phyloP scores from a whole-genome alignment of 1,284 basidiomycete genomes.

The Malassezia brasiliensis region DNA sequence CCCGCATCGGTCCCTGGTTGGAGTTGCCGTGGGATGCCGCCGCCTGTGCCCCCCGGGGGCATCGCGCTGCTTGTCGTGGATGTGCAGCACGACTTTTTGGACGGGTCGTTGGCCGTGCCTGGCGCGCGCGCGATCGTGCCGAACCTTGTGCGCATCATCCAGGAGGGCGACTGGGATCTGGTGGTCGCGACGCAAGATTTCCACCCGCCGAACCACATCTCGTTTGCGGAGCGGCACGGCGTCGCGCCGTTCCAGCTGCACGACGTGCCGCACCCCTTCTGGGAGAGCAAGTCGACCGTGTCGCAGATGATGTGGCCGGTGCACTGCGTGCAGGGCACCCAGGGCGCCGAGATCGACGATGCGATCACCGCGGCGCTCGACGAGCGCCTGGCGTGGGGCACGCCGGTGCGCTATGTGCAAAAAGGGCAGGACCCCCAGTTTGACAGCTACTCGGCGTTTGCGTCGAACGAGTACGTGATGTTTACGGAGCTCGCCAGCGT shows the following conservation, averaged over 20 bases:
- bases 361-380: conserved; percentile 47
- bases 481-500: conserved; percentile 19
- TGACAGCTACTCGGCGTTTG: conserved; percentile 56
- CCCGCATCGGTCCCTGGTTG: background rate
- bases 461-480: conserved; percentile 13
- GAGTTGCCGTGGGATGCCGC: background rate
- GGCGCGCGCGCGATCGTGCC: conserved; percentile 6
- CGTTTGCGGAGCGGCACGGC: conserved; percentile 57
- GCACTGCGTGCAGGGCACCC: conserved; percentile 53
- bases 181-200: conserved; percentile 29
- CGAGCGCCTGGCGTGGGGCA: conserved; percentile 9
- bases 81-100: conserved; percentile 20
- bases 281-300: conserved; percentile 47
- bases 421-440: conserved; percentile 49
- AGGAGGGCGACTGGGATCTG: conserved; percentile 2
- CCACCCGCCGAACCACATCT: conserved; percentile 58
- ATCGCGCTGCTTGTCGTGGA: conserved; percentile 13
- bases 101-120: conserved; percentile 18
- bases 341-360: conserved; percentile 52
- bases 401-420: conserved; percentile 12
- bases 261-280: conserved; percentile 42
- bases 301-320: conserved; percentile 58
- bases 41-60: background rate
- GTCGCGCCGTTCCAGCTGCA: conserved; percentile 50
- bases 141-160: conserved; percentile 4